Conservation (phyloP, 1,284 basidiomycete genomes). For the Chalciporus piperatoides region DNA sequence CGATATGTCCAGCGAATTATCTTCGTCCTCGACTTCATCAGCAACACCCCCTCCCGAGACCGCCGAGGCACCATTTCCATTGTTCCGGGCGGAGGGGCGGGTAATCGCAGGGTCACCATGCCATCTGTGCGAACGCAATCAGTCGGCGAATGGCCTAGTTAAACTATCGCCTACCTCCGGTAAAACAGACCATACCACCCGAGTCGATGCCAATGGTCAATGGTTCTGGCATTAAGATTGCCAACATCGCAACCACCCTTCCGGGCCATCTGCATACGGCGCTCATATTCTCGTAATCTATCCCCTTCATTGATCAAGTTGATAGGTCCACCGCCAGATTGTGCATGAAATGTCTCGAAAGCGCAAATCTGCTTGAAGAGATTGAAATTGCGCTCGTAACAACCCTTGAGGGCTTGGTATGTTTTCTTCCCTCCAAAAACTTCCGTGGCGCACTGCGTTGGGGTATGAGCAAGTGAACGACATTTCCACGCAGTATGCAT, state of each 20-base stretch:
- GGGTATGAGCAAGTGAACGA: slow-evolving; percentile 6
- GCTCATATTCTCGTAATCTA: slow-evolving; percentile 61
- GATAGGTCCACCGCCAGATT: slow-evolving; percentile 37
- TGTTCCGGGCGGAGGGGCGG: slow-evolving; percentile 40
- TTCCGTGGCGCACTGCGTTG: slow-evolving; percentile 54
- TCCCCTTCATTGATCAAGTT: slow-evolving; percentile 49
- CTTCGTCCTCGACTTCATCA: slow-evolving; percentile 50
- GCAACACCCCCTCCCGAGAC: slow-evolving; percentile 28
- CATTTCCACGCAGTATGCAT: slow-evolving; percentile 18
- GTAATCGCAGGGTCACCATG: slow-evolving; percentile 57
- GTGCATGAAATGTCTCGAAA: slow-evolving; percentile 54
- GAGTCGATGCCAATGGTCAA: slow-evolving; percentile 70
- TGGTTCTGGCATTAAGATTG: slow-evolving; percentile 61
- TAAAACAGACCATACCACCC: slow-evolving; percentile 73
- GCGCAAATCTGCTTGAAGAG: slow-evolving; percentile 74
- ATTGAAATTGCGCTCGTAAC: slow-evolving; percentile 76
- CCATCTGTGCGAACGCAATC: slow-evolving; percentile 44
- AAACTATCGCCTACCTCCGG: slow-evolving; percentile 41
- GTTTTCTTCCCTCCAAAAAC: slow-evolving; percentile 71
- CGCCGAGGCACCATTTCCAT: slow-evolving; percentile 22
- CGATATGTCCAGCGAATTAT: slow-evolving; percentile 43
- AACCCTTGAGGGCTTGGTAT: slow-evolving; percentile 75
- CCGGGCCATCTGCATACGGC: slow-evolving; percentile 56
- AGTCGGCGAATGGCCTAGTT: not conserved
- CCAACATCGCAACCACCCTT: slow-evolving; percentile 63